phyloP scores from a whole-genome alignment of 495 filamentous ascomycete genomes.

The Podospora pseudopauciseta region DNA sequence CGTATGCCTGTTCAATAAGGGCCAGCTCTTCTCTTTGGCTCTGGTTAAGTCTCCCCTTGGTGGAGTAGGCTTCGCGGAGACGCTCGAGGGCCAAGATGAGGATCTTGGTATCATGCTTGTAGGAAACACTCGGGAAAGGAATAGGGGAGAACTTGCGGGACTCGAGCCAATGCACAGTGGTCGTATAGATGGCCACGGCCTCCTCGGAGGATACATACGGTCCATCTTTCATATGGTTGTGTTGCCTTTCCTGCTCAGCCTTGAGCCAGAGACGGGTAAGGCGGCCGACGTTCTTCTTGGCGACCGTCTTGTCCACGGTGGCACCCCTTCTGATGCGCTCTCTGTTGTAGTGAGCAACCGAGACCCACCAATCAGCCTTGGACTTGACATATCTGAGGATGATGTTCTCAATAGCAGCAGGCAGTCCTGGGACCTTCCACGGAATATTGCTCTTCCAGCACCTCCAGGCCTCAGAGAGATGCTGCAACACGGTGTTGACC shows the following conservation, averaged over 20 bases:
- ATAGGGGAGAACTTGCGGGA: constrained; percentile 98
- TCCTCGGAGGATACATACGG: constrained; percentile 98
- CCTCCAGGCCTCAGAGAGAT: constrained; percentile 95
- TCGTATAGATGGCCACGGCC: constrained; percentile 97
- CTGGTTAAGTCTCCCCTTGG: constrained; percentile 95
- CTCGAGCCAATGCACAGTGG: constrained; percentile 98
- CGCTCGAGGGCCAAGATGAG: constrained; percentile 94
- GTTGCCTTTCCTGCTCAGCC: constrained; percentile 95
- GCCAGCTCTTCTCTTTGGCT: constrained; percentile 97
- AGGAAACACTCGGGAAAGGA: constrained; percentile 97
- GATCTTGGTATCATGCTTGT: constrained; percentile 99
- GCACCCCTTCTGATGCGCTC: constrained; percentile 94
- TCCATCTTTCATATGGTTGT: constrained; percentile 99
- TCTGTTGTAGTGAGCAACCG: constrained; percentile 96
- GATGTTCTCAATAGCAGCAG: constrained; percentile 96
- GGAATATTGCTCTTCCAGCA: constrained; percentile 99
- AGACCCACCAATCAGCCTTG: constrained; percentile 99
- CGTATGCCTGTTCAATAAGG: constrained; percentile 97
- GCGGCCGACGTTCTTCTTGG: constrained; percentile 97
- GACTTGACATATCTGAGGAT: constrained; percentile 97
- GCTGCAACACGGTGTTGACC: constrained; percentile 95
- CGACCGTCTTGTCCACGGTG: constrained; percentile 97
- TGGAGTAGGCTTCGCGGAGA: constrained; percentile 92
- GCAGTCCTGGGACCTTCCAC: constrained; percentile 96
- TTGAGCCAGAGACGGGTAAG: constrained; percentile 96